A percentile compares a stretch with the other conserved stretches of the same genome.
phyloP scores from a whole-genome alignment of 345 rosid species.

The Ailanthus altissimus region DNA sequence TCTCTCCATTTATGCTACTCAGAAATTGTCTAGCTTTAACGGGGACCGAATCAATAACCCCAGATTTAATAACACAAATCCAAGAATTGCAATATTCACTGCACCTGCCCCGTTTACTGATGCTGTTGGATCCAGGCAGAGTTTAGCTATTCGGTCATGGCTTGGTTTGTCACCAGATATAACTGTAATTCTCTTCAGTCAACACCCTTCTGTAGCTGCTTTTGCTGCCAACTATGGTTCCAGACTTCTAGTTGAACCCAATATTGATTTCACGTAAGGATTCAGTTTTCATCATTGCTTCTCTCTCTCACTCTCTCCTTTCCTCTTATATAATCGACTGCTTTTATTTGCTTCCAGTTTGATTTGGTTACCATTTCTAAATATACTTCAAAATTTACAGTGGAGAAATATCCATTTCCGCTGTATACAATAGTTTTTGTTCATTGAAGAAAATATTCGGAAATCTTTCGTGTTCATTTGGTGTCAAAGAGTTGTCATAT shows the following conservation, averaged over 20 bases:
- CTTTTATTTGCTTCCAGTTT: background rate
- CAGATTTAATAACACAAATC: conserved; percentile 25
- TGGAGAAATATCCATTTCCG: background rate
- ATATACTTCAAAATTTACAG: background rate
- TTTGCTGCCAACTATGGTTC: conserved; percentile 53
- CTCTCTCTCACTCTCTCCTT: background rate
- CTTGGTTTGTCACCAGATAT: conserved; percentile 72
- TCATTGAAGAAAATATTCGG: background rate
- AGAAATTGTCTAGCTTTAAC: conserved; percentile 49
- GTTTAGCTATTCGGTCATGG: conserved; percentile 71
- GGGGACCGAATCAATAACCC: conserved; percentile 24
- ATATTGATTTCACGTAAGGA: conserved; percentile 81
- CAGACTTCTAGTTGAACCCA: conserved; percentile 63
- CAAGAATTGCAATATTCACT: conserved; percentile 65
- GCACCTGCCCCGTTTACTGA: conserved; percentile 48
- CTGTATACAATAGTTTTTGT: background rate
- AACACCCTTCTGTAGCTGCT: conserved; percentile 51
- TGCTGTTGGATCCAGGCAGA: conserved; percentile 48
- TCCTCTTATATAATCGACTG: background rate
- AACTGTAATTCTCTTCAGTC: conserved; percentile 65
- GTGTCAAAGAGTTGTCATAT: background rate
- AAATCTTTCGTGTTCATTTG: background rate
- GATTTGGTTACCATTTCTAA: background rate
- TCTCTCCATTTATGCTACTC: conserved; percentile 74
- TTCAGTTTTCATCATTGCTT: background rate